Base-by-base conservation (phyloP, 805 yeast species). In the Wickerhamiella azyma region DNA sequence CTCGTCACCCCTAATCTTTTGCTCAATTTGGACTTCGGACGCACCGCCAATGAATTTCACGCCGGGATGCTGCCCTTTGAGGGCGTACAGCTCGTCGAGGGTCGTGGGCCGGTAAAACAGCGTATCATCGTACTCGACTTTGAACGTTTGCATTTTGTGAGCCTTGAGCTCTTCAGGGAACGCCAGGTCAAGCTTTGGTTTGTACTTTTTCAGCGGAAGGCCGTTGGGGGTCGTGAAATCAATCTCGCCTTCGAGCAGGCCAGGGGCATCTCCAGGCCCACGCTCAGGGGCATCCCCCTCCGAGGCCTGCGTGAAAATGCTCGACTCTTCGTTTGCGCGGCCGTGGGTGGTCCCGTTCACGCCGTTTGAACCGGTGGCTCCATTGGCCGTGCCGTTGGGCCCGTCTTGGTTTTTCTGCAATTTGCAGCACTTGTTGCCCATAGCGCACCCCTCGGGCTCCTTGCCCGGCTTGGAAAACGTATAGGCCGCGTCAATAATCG, bases 21-120 rank as follows among this genome's bases (percentile, higher is more conserved):
- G 66, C 52, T 70, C 75, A 30, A 70, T 68, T 46, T 69, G 74
- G 33, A 70, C 63, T 50, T 70, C 75, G 4, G 72, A 67, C 1
- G 74, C 72, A 41, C 75, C 75, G 18, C 69, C 67, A 18, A 70
- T 71, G 19, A 70, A 39, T 50, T 70, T 69, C 10, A 65, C 58
- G 9, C 48, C 41, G 4, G 72, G 72, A 49, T 63, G 62, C 45
- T 53, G 53, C 36, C 53, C 42, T 43, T 62, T 59, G 26, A 70
- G 51, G 24, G 62, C 60, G 4, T 64, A 53, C 18, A 70, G 57
- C 52, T 70, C 67, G 14, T 51, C 50, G 37, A 66, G 62, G 9
- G 69, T 61, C 14, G 64, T 58, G 9, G 75, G 75, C 32, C 72
- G 61, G 55, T 63, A 67, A 71, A 72, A 70, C n/a, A 64, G 59